Base-by-base conservation (phyloP, 805 yeast genomes). In the Maudiozyma pseudohumilis region DNA sequence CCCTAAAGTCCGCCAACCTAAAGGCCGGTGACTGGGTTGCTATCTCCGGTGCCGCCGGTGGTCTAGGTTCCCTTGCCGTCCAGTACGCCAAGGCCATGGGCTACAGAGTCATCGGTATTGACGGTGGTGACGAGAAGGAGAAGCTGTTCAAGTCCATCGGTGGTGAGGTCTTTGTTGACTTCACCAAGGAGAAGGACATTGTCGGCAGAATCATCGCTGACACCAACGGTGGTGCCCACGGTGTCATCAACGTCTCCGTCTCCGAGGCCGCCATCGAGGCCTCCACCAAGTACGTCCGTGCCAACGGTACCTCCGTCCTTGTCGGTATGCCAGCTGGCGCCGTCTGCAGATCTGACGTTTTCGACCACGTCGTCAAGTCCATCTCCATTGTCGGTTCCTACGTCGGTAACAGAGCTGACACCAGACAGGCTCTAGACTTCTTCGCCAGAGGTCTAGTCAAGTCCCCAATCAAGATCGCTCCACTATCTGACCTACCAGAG, bases 31-130 rank as follows among this genome's bases (percentile, higher is more conserved):
- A 80, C 60, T 80, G 80, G 79, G 81, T 78, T 47, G 74, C 76
- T 43, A 66, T 80, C 42, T 75, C 85, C 40, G 88, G 89, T 65
- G 87, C 86, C 44, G 83, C 76, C 60, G 88, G 88, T 60, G 88
- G 89, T 55, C 70, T 80, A 60, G 89, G 88, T 55, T 66, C 84
- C 28, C 63, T 80, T 47, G 86, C 85, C 39, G 66, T 80, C 50
- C 87, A 80, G 64, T 80, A 77, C 63, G 87, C 84, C 44, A 70
- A 62, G 49, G 85, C 84, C 43, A 73, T 79, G 81, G 89, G 88
- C 52, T 67, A 66, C 62, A 72, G 72, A 66, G 83, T 79, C 33
- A 49, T 80, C 26, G 86, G 74, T 48, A 77, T 80, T 48, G 88
- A 80, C 55, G 84, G 83, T 60, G 85, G 85, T 63, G 80, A 59